Evolutionary conservation across 805 yeast species (phyloP), one percentile per base, ranked within the genome.

Genomic region (Zygosaccharomyces bailii): DNA sequence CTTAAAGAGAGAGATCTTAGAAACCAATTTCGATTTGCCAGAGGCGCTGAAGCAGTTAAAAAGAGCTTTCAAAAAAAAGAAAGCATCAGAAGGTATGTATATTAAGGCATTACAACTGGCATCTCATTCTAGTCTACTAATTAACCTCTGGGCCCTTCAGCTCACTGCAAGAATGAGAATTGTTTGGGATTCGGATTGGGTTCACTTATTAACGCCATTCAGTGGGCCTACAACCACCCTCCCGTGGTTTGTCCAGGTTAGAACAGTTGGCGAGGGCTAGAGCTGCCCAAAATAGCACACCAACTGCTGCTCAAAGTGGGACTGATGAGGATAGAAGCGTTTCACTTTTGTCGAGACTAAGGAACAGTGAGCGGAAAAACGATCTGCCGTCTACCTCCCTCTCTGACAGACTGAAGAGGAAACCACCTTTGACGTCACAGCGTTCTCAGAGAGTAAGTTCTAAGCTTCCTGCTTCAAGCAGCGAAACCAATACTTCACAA

Each of bases 1-100:
- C 34, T 60, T 80, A 43, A 80, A 80, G 56, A 74, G 76, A 54
- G 70, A 76, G 1, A 66, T 80, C 5, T 78, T 76, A 64, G 73
- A 67, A 53, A 73, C 74, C 47, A 74, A 76, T 54, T 80, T 72
- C 53, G 74, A 73, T 27, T 45, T 73, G 3, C 72, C 70, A 4
- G 71, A 71, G 9, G 63, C 83, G 2, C 35, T 78, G 10, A 64
- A 54, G 18, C 79, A 79, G 43, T 45, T 63, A 43, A 60, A 51
- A 39, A 56, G 48, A 46, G 39, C 39, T 19, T 60, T 44, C 37
- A 62, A 60, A 49, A 61, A 60, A 45, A 60, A 56, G 44, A 61
- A 60, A 42, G 13, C 42, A 25, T 8, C 39, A 17, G 68, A 69
- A 67, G 73, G 80, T 76, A 75, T 62, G 81, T 75, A 71, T 67